Evolutionary conservation across 2,329 filamentous ascomycete genomes (phyloP).

Genomic region (Proliferodiscus dingleyae): DNA sequence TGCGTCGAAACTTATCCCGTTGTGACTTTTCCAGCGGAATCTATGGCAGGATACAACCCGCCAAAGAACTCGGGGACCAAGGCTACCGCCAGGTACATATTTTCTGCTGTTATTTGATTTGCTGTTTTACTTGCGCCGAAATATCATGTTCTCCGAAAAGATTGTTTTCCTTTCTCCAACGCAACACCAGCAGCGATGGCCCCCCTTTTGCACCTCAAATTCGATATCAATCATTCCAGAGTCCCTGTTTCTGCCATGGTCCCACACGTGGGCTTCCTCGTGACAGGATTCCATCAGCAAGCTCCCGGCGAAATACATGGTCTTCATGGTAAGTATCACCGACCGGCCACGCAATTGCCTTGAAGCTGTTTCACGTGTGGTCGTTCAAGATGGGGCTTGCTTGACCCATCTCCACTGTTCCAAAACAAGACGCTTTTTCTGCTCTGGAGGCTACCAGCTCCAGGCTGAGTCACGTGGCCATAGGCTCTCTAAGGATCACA

Average conservation of each 20-base stretch:
- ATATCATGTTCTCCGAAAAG: slow-evolving; percentile 27
- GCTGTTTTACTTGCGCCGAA: slow-evolving; percentile 12
- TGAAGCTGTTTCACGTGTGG: too few relatives aligned
- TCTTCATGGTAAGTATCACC: slow-evolving; percentile 19
- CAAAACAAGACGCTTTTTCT: too few relatives aligned
- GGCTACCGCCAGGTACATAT: slow-evolving; percentile 32
- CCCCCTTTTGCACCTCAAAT: slow-evolving; percentile 2
- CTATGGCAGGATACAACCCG: slow-evolving; percentile 29
- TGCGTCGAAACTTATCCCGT: slow-evolving; percentile 28
- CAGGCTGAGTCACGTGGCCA: slow-evolving; percentile 4
- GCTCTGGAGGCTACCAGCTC: slow-evolving; percentile 3
- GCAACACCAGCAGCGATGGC: not conserved
- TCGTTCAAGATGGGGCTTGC: too few relatives aligned
- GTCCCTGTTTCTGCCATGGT: not conserved
- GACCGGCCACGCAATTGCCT: too few relatives aligned
- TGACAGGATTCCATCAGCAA: not conserved
- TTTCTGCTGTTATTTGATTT: slow-evolving; percentile 22
- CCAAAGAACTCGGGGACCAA: slow-evolving; percentile 26
- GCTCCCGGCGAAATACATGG: not conserved
- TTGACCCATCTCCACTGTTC: too few relatives aligned
- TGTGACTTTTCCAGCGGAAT: slow-evolving; percentile 27
- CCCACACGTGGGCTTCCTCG: not conserved
- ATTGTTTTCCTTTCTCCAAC: slow-evolving; percentile 24
- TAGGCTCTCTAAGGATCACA: slow-evolving; percentile 1
- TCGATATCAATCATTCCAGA: not conserved